Evolutionary conservation across 768 basidiomycete genomes (phyloP), one percentile per base, ranked within the genome.

Genomic region (Psilocybe tampanensis): DNA sequence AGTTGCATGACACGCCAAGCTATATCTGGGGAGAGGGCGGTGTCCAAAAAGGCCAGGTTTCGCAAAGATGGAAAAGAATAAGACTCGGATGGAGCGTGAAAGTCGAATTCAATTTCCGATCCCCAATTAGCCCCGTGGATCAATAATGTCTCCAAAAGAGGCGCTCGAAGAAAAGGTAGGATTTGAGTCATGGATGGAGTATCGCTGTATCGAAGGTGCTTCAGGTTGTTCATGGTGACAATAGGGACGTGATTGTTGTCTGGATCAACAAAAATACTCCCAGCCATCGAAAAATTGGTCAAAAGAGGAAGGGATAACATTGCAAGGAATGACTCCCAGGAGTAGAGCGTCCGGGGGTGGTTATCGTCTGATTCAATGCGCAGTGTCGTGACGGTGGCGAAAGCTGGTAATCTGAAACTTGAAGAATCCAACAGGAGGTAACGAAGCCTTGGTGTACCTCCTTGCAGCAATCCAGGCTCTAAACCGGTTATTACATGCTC

Each of bases 131-230:
- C 29, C 9, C 9, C 9, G 29, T 9, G 29, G 29, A 29, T 29
- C 29, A 9, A 29, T 17, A 68, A 55, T 2, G 60, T 65, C 45
- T 66, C 59, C 2, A 68, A 61, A 2, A 56, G 24, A 22, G 67
- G 67, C 4, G 62, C 61, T 15, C 54, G 47, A 18, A 64, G 32
- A 44, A 47, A 39, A 1, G 57, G 58, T 5, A 66, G 42, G 12
- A 64, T 41, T 8, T 50, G 48, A n/a, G 43, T 47, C 4, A 61
- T 33, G 12, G 22, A 15, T 12, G 54, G 49, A 17, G 48, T 52
- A 8, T 43, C 56, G 44, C 52, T 36, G 11, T 59, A 55, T 8
- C 62, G 62, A n/a, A 66, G 44, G 18, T 62, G 55, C 42, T 62
- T 60, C 26, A 67, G 63, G 17, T 32, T 54, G 12, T 51, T 48